Conservation (phyloP, 805 yeast species). For the Candida ficus region DNA sequence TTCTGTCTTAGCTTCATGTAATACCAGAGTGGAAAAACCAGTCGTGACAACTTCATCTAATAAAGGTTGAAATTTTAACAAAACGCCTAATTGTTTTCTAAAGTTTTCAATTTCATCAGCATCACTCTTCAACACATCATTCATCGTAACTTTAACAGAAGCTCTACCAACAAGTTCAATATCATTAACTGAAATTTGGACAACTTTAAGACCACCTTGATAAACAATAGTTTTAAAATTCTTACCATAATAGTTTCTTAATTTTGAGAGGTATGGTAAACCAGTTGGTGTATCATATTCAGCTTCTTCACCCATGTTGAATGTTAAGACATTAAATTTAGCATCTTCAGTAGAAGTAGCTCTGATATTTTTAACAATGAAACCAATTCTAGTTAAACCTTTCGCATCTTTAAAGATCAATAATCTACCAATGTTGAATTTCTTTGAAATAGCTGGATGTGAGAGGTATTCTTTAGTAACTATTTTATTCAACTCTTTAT, state of each 20-base stretch:
- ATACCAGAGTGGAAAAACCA: constrained; percentile 29
- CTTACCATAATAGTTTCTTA: constrained; percentile 22
- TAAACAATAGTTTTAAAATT: constrained; percentile 25
- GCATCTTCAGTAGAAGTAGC: background rate
- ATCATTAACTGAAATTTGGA: constrained; percentile 34
- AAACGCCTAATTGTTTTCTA: constrained; percentile 28
- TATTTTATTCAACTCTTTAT: constrained; percentile 37
- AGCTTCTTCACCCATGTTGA: constrained; percentile 36
- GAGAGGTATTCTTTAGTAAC: constrained; percentile 44
- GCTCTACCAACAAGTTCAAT: constrained; percentile 42
- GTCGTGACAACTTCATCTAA: constrained; percentile 41
- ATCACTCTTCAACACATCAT: constrained; percentile 10
- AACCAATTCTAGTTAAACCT: constrained; percentile 42
- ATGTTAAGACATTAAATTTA: constrained; percentile 35
- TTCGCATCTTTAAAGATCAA: constrained; percentile 50
- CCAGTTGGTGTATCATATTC: constrained; percentile 27
- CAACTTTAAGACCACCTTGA: constrained; percentile 29
- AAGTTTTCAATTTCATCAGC: constrained; percentile 32
- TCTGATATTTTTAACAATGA: constrained; percentile 39
- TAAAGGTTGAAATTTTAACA: constrained; percentile 33
- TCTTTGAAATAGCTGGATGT: constrained; percentile 41
- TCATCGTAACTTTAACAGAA: constrained; percentile 12
- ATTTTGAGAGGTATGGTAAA: constrained; percentile 30
- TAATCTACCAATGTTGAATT: constrained; percentile 50
- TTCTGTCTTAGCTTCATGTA: constrained; percentile 33